phyloP scores from a whole-genome alignment of 2,329 filamentous ascomycete species.

The Botrytis fragariae region DNA sequence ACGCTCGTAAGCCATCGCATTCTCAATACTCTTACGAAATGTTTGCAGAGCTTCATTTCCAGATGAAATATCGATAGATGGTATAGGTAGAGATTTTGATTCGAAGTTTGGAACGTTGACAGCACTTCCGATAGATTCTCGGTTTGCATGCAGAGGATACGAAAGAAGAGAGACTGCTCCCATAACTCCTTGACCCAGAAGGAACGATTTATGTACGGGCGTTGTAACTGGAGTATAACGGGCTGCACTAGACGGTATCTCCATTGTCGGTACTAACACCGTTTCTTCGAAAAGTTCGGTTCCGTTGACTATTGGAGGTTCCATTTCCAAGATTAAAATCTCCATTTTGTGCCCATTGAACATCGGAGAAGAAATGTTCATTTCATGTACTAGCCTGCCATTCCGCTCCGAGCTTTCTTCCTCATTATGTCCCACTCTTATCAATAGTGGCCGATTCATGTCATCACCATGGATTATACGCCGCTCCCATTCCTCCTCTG shows the following conservation, averaged over 20 bases:
- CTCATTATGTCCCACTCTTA: constrained; percentile 51
- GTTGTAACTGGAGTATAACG: constrained; percentile 67
- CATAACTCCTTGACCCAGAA: constrained; percentile 70
- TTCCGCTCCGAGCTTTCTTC: constrained; percentile 34
- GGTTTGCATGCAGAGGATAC: constrained; percentile 41
- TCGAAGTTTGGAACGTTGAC: constrained; percentile 53
- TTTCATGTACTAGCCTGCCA: constrained; percentile 53
- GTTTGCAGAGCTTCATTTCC: constrained; percentile 62
- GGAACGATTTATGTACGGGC: constrained; percentile 77
- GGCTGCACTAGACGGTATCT: constrained; percentile 65
- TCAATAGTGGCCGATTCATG: constrained; percentile 56
- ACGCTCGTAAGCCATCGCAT: constrained; percentile 70
- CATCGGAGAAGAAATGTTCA: constrained; percentile 61
- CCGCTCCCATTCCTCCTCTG: constrained; percentile 65
- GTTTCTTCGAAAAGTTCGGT: constrained; percentile 56
- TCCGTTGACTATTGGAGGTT: constrained; percentile 48
- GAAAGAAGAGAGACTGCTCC: constrained; percentile 57
- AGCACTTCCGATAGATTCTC: constrained; percentile 50
- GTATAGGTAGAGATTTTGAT: constrained; percentile 44
- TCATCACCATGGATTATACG: constrained; percentile 47
- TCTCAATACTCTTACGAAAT: constrained; percentile 66
- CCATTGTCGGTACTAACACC: constrained; percentile 72
- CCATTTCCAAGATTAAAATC: constrained; percentile 55
- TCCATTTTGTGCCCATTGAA: constrained; percentile 63
- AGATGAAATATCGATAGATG: constrained; percentile 60